A percentile compares a stretch with the other conserved stretches of the same genome.
phyloP scores from a whole-genome alignment of 768 basidiomycete genomes.

The Lactarius tabidus region DNA sequence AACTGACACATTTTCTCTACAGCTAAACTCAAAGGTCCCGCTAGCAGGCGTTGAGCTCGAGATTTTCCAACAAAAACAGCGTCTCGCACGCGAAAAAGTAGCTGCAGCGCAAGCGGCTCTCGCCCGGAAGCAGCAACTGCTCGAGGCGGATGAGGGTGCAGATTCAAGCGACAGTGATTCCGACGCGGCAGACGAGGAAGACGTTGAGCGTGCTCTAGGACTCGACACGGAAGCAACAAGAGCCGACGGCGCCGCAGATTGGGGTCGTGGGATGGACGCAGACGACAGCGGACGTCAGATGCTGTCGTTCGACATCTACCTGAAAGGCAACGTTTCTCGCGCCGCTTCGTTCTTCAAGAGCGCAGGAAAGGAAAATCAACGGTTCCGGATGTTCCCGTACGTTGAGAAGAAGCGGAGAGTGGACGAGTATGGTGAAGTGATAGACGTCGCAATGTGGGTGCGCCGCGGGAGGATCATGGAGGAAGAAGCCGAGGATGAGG shows the following conservation, averaged over 20 bases:
- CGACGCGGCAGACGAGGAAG: constrained; percentile 63
- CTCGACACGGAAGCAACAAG: constrained; percentile 34
- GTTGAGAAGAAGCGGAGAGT: constrained; percentile 89
- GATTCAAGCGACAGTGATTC: constrained; percentile 76
- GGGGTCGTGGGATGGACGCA: constrained; percentile 55
- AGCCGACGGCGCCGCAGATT: constrained; percentile 52
- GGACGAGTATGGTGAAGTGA: constrained; percentile 92
- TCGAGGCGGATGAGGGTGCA: constrained; percentile 88
- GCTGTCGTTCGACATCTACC: constrained; percentile 91
- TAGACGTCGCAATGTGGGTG: constrained; percentile 96
- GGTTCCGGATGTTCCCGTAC: constrained; percentile 97
- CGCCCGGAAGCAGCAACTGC: constrained; percentile 78
- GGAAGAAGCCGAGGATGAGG: constrained; percentile 83
- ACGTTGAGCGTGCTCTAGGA: constrained; percentile 53
- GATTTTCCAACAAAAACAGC: constrained; percentile 69
- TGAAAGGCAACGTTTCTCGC: constrained; percentile 93
- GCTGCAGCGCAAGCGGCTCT: constrained; percentile 82
- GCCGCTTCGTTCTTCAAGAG: constrained; percentile 85
- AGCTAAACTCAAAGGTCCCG: constrained; percentile 89
- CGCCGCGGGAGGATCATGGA: constrained; percentile 87
- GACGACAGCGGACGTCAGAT: constrained; percentile 73
- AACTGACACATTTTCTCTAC: constrained; percentile 17
- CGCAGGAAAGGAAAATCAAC: constrained; percentile 60
- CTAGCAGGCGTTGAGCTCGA: constrained; percentile 88
- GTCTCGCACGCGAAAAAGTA: constrained; percentile 73